Conservation (phyloP, 75 land plant species). For the Selaginella moellendorffii region DNA sequence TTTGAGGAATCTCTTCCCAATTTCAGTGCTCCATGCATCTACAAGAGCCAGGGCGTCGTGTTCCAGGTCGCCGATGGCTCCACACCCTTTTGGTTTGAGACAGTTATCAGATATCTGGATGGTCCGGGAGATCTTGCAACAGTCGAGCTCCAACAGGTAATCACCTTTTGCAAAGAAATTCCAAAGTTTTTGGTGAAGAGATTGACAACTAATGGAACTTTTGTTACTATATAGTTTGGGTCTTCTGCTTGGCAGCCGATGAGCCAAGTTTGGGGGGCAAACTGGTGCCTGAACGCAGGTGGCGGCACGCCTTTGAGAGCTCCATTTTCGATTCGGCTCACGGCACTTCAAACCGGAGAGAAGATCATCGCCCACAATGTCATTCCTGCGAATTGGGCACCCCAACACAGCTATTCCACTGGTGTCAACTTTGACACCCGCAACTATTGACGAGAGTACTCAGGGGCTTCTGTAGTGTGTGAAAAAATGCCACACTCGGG, state of each 20-base stretch:
- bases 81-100: slow-evolving; percentile 56
- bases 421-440: slow-evolving; percentile 15
- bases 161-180: neutral
- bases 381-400: slow-evolving; percentile 38
- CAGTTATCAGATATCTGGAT: slow-evolving; percentile 51
- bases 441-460: neutral
- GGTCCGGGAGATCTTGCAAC: slow-evolving; percentile 72
- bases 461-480: no score
- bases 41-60: slow-evolving; percentile 39
- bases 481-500: no score
- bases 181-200: neutral
- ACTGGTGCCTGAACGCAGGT: slow-evolving; percentile 58
- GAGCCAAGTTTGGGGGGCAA: slow-evolving; percentile 71
- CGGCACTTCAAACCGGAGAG: slow-evolving; percentile 25
- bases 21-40: neutral
- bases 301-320: slow-evolving; percentile 29
- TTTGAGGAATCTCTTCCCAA: no score
- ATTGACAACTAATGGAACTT: neutral
- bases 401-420: slow-evolving; percentile 24
- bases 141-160: slow-evolving; percentile 50
- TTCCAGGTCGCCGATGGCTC: slow-evolving; percentile 64
- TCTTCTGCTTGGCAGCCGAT: slow-evolving; percentile 41
- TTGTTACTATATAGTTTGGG: slow-evolving; percentile 12
- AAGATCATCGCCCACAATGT: slow-evolving; percentile 27
- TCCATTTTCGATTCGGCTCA: slow-evolving; percentile 51